Evolutionary conservation across 2,329 filamentous ascomycete species (phyloP).

Genomic region (Xylariaceae sp.): DNA sequence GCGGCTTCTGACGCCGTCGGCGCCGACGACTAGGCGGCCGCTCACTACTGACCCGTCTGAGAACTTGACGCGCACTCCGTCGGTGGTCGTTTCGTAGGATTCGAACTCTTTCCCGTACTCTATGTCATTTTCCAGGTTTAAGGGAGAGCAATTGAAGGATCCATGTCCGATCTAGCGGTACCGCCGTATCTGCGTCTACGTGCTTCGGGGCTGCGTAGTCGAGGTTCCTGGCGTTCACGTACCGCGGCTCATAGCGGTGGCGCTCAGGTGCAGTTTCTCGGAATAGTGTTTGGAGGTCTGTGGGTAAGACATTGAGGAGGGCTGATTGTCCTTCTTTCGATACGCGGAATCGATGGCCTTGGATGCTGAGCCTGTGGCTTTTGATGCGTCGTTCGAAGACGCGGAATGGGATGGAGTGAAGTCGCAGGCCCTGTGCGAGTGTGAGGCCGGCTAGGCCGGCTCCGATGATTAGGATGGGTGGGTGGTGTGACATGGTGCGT

Average conservation of each 20-base stretch:
- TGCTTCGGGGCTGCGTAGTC: slow-evolving; percentile 18
- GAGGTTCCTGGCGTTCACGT: slow-evolving; percentile 25
- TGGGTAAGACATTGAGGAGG: slow-evolving; percentile 25
- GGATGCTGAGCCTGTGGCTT: slow-evolving; percentile 16
- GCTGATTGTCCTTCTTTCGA: slow-evolving; percentile 23
- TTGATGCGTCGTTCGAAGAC: slow-evolving; percentile 27
- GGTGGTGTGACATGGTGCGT: slow-evolving; percentile 10
- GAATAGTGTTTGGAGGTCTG: slow-evolving; percentile 19
- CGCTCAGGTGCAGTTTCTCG: slow-evolving; percentile 19
- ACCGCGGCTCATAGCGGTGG: slow-evolving; percentile 23
- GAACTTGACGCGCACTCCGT: slow-evolving; percentile 21
- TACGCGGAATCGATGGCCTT: slow-evolving; percentile 31
- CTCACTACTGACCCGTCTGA: slow-evolving; percentile 23
- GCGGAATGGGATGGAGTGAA: slow-evolving; percentile 27
- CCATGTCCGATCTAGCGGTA: slow-evolving; percentile 28
- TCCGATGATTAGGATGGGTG: slow-evolving; percentile 36
- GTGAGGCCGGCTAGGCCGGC: slow-evolving; percentile 43
- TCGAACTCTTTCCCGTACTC: slow-evolving; percentile 30
- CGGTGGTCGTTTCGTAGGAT: slow-evolving; percentile 22
- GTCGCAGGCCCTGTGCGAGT: slow-evolving; percentile 31
- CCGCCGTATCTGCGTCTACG: slow-evolving; percentile 17
- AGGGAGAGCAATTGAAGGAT: slow-evolving; percentile 25
- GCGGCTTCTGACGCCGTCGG: slow-evolving; percentile 29
- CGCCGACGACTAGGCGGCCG: slow-evolving; percentile 28
- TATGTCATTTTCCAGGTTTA: slow-evolving; percentile 25